Evolutionary conservation across 2,329 filamentous ascomycete genomes (phyloP).

Genomic region (Alternaria sp.): DNA sequence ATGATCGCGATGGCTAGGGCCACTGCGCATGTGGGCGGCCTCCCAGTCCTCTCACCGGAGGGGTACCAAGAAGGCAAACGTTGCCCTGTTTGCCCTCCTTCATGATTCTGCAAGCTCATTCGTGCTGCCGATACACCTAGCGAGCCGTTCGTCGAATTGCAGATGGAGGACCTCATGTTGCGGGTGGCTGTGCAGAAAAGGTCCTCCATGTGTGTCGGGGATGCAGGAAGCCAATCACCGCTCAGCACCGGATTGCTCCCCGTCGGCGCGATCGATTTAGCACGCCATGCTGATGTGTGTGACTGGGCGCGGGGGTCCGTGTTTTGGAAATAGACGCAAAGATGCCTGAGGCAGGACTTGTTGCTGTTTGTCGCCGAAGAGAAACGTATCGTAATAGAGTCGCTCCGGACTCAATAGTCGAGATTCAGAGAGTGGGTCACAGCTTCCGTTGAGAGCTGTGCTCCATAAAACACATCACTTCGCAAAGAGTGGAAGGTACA

Average conservation of each 20-base stretch:
- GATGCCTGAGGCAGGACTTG: background rate
- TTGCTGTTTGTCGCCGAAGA: background rate
- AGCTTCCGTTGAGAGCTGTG: background rate
- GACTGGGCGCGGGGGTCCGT: conserved; percentile 1
- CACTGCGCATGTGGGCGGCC: conserved; percentile 16
- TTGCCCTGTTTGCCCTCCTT: conserved; percentile 8
- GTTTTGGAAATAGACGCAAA: background rate
- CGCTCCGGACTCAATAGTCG: background rate
- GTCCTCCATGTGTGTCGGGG: conserved; percentile 13
- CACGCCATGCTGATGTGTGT: conserved; percentile 9
- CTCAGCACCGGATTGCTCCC: background rate
- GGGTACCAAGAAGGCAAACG: conserved; percentile 13
- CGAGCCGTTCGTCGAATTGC: conserved; percentile 8
- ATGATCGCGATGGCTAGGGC: conserved; percentile 4
- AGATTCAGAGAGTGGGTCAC: background rate
- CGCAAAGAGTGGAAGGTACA: background rate
- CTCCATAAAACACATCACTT: background rate
- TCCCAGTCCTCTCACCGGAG: conserved; percentile 6
- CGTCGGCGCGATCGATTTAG: conserved; percentile 7
- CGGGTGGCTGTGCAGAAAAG: conserved; percentile 14
- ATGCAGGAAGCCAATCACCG: conserved; percentile 10
- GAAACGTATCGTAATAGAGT: background rate
- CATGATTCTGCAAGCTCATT: conserved; percentile 3
- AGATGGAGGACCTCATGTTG: conserved; percentile 13
- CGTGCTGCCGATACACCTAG: conserved; percentile 9